A percentile compares a stretch with the other conserved stretches of the same genome.
Evolutionary conservation across 257 asterid genomes (phyloP).

Genomic region (Thymus mandschuricus): DNA sequence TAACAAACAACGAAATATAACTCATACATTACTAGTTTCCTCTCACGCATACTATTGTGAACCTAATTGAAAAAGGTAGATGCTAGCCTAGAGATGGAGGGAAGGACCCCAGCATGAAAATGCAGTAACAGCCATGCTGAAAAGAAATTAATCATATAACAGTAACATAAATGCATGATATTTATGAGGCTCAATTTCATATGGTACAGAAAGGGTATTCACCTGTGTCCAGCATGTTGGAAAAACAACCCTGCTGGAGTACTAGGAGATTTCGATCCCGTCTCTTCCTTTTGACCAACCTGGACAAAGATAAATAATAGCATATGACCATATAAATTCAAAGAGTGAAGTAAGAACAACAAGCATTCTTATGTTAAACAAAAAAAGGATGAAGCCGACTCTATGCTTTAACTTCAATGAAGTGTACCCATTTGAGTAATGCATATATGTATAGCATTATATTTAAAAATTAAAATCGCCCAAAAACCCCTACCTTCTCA

Average conservation of each 20-base stretch:
- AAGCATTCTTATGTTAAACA: not conserved
- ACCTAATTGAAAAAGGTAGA: not conserved
- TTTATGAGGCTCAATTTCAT: conserved; percentile 6
- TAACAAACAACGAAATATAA: too few species aligned
- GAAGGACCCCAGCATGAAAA: not conserved
- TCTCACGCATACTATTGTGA: not conserved
- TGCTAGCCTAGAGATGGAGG: not conserved
- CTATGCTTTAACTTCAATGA: conserved; percentile 14
- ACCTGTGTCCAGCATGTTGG: conserved; percentile 99
- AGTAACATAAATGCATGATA: conserved; percentile 5
- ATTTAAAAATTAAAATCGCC: not conserved
- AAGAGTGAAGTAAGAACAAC: conserved; percentile 14
- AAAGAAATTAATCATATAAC: not conserved
- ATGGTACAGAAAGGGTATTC: conserved; percentile 28
- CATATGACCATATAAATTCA: not conserved
- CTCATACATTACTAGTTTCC: not conserved
- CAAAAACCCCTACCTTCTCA: conserved; percentile 60
- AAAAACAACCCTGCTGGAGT: conserved; percentile 89
- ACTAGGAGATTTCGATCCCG: conserved; percentile 54
- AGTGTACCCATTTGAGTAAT: conserved; percentile 3
- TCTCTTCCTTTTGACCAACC: conserved; percentile 71
- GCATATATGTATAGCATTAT: not conserved
- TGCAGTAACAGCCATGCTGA: not conserved
- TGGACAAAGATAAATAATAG: conserved; percentile 39
- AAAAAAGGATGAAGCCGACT: conserved; percentile 12